Evolutionary conservation across 1,284 basidiomycete species (phyloP), one percentile per base, ranked within the genome.

Genomic region (Cutaneotrichosporon mucoides): DNA sequence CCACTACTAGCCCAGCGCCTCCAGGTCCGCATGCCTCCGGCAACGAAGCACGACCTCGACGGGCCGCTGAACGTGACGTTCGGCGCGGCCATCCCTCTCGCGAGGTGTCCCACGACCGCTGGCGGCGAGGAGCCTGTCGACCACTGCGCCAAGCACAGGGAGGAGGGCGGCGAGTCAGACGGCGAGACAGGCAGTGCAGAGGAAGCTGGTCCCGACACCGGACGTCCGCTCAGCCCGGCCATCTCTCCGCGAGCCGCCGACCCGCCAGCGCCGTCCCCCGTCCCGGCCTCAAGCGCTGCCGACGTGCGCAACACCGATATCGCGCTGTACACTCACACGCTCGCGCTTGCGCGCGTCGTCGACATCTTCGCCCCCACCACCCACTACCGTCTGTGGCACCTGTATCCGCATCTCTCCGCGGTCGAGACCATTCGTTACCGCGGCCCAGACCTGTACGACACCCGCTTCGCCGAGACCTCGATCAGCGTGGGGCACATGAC

Each of bases 341-440:
- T 36, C 1, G 46, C 46, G 13, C 5, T 16, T 4, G 46, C 46
- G 13, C 46, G 34, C 46, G 13, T 48, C 46, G 33, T 48, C 33
- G 46, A 48, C 34, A 33, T 48, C 34, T 33, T 12, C 13, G 5
- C 24, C 46, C 46, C 46, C 6, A 33, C 46, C 13, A 13, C 33
- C 33, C 46, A 48, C 46, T 48, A 48, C 46, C 46, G 46, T 33
- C 46, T 48, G 33, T 48, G 46, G 46, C 10, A 48, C 10, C 33
- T 48, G 12, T 48, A 48, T 12, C 46, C 46, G 46, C 35, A 13
- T 12, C 46, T 48, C 46, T 35, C 24, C 12, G 46, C 33, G 33
- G 34, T 36, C 24, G 33, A 36, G 24, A 48, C 46, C 6, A 6
- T 48, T 33, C 46, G 46, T 4, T 48, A 48, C 13, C 46, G 46